phyloP scores from a whole-genome alignment of 805 yeast species.

The Wickerhamiella sergipiensis region DNA sequence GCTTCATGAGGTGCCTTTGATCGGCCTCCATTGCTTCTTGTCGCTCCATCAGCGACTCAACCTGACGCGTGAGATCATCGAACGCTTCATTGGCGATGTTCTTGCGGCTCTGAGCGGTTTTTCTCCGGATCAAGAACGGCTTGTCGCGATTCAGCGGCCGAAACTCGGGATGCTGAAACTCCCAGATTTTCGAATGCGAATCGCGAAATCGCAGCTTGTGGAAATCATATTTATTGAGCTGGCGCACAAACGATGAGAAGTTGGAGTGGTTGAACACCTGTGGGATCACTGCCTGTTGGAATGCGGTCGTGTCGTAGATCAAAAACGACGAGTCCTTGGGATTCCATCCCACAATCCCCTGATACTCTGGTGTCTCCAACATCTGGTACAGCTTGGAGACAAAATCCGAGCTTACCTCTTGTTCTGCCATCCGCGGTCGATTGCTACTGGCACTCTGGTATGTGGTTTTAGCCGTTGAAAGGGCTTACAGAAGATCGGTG shows the following conservation, averaged over 20 bases:
- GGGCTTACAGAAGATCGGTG: background rate
- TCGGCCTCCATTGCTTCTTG: slow-evolving; percentile 14
- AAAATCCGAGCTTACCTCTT: slow-evolving; percentile 9
- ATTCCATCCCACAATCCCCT: slow-evolving; percentile 75
- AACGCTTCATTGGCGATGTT: slow-evolving; percentile 5
- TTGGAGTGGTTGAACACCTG: slow-evolving; percentile 89
- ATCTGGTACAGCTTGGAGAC: slow-evolving; percentile 41
- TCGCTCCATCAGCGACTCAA: slow-evolving; percentile 17
- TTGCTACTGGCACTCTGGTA: background rate
- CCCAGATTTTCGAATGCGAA: slow-evolving; percentile 41
- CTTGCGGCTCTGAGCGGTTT: slow-evolving; percentile 22
- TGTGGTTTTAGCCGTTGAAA: background rate
- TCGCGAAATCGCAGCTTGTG: slow-evolving; percentile 71
- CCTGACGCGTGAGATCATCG: slow-evolving; percentile 21
- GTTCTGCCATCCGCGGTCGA: background rate
- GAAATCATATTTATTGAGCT: slow-evolving; percentile 90
- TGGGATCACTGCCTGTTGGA: slow-evolving; percentile 45
- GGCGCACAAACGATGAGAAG: slow-evolving; percentile 90
- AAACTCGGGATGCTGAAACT: slow-evolving; percentile 85
- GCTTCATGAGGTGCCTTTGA: slow-evolving; percentile 2
- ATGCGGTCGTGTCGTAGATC: slow-evolving; percentile 43
- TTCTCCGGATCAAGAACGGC: slow-evolving; percentile 75
- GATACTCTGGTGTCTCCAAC: slow-evolving; percentile 70
- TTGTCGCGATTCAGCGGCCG: slow-evolving; percentile 61
- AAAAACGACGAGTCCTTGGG: slow-evolving; percentile 70